These are phyloP conservation scores for Dimargaris verticillata DNA, from an alignment of 192 early-diverging fungal species.

Conservation along the genomic window DNA sequence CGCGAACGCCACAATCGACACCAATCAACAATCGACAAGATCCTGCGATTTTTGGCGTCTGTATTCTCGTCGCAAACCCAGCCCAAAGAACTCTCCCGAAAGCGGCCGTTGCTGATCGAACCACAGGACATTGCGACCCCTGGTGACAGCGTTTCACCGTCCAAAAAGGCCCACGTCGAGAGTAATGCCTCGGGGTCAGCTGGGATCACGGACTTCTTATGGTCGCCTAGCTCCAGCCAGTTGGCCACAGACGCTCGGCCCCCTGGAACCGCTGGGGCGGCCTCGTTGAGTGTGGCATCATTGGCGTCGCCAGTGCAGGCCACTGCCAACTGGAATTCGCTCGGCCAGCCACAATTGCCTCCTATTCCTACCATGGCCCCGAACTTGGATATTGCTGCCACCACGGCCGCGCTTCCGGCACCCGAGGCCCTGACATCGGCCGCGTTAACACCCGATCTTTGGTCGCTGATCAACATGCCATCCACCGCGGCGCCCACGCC, in stretches of 20 bases:
- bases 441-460: too few relatives aligned
- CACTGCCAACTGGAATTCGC: too few relatives aligned
- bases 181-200: background rate
- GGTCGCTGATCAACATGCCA: too few relatives aligned
- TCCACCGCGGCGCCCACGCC: too few relatives aligned
- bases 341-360: too few relatives aligned
- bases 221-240: background rate
- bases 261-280: background rate
- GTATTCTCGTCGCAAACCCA: slow-evolving; percentile 48
- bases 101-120: slow-evolving; percentile 22
- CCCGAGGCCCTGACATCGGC: too few relatives aligned
- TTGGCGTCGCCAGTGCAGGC: background rate
- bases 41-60: slow-evolving; percentile 75
- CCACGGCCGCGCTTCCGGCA: too few relatives aligned
- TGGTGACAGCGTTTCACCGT: too few relatives aligned
- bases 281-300: too few relatives aligned
- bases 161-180: background rate
- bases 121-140: background rate
- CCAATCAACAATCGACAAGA: slow-evolving; percentile 87
- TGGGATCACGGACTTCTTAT: background rate
- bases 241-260: background rate
- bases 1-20: slow-evolving; percentile 70
- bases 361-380: too few relatives aligned
- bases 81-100: slow-evolving; percentile 19
- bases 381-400: too few relatives aligned